Conservation (phyloP, 495 filamentous ascomycete species). For the Trichoderma parareesei region DNA sequence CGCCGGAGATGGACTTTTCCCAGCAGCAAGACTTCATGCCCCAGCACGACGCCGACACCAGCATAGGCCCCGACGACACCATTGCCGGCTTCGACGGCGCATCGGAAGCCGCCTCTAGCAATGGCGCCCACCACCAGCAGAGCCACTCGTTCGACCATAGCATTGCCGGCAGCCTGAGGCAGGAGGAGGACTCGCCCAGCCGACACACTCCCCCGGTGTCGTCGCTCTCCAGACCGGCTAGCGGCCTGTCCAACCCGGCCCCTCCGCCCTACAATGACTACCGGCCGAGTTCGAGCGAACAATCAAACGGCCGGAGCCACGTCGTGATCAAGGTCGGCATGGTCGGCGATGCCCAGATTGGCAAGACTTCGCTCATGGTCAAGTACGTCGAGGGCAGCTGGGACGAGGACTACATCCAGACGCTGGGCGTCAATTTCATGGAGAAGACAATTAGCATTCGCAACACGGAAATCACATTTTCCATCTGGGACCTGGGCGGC, state of each 20-base stretch:
- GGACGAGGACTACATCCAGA: slow-evolving; percentile 99
- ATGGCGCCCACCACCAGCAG: slow-evolving; percentile 26
- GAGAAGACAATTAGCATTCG: slow-evolving; percentile 99
- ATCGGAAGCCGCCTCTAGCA: slow-evolving; percentile 19
- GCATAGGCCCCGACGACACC: slow-evolving; percentile 31
- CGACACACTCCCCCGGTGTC: slow-evolving; percentile 33
- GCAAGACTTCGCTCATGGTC: slow-evolving; percentile 98
- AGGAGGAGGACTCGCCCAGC: slow-evolving; percentile 25
- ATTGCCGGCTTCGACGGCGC: slow-evolving; percentile 32
- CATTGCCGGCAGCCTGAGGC: slow-evolving; percentile 16
- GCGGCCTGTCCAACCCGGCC: slow-evolving; percentile 35
- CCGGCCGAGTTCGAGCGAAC: slow-evolving; percentile 31
- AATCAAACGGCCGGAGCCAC: slow-evolving; percentile 59
- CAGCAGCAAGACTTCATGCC: slow-evolving; percentile 25
- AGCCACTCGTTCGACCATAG: slow-evolving; percentile 33
- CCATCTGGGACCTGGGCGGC: slow-evolving; percentile 97
- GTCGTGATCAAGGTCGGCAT: slow-evolving; percentile 99
- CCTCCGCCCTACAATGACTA: slow-evolving; percentile 19
- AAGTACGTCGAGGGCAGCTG: slow-evolving; percentile 99
- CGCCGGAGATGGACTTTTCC: slow-evolving; percentile 15
- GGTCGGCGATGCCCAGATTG: slow-evolving; percentile 98
- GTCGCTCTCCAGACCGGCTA: slow-evolving; percentile 41
- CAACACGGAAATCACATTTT: slow-evolving; percentile 99
- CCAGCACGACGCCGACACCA: slow-evolving; percentile 25
- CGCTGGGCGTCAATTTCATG: slow-evolving; percentile 98